phyloP scores from a whole-genome alignment of 2,329 filamentous ascomycete species.

The Ophiostoma montium region DNA sequence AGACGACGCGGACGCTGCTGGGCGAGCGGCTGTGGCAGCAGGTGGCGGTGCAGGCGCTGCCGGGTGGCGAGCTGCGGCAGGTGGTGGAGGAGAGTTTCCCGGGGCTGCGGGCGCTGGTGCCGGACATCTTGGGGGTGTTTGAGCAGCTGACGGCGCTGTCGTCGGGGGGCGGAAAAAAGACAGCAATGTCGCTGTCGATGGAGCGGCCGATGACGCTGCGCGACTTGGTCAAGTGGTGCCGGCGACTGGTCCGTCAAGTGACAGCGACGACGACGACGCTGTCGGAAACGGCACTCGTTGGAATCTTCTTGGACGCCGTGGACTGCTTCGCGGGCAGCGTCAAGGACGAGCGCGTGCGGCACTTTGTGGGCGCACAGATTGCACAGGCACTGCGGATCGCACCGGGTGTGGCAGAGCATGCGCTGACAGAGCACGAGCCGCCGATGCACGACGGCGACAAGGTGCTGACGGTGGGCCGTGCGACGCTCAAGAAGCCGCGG shows the following conservation, averaged over 20 bases:
- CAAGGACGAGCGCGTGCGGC: slow-evolving; percentile 47
- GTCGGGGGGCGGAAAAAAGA: not conserved
- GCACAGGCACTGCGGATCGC: slow-evolving; percentile 81
- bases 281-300: slow-evolving; percentile 50
- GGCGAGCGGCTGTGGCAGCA: slow-evolving; percentile 77
- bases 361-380: slow-evolving; percentile 51
- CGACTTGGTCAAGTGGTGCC: slow-evolving; percentile 87
- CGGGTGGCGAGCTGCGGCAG: slow-evolving; percentile 54
- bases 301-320: slow-evolving; percentile 84
- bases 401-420: slow-evolving; percentile 65
- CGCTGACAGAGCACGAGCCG: slow-evolving; percentile 59
- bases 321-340: slow-evolving; percentile 84
- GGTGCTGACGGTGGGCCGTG: slow-evolving; percentile 51
- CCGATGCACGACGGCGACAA: slow-evolving; percentile 47
- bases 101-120: slow-evolving; percentile 46
- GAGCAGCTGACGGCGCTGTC: slow-evolving; percentile 30
- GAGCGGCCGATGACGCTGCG: slow-evolving; percentile 38
- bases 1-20: slow-evolving; percentile 59
- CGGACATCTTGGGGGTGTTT: slow-evolving; percentile 46
- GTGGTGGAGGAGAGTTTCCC: slow-evolving; percentile 62
- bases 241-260: slow-evolving; percentile 40
- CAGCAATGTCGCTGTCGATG: slow-evolving; percentile 11
- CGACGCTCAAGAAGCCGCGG: slow-evolving; percentile 43
- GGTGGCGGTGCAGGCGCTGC: slow-evolving; percentile 53
- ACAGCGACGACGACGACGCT: not conserved